Base-by-base conservation (phyloP, 345 rosid genomes). In the Carallia brachiata region DNA sequence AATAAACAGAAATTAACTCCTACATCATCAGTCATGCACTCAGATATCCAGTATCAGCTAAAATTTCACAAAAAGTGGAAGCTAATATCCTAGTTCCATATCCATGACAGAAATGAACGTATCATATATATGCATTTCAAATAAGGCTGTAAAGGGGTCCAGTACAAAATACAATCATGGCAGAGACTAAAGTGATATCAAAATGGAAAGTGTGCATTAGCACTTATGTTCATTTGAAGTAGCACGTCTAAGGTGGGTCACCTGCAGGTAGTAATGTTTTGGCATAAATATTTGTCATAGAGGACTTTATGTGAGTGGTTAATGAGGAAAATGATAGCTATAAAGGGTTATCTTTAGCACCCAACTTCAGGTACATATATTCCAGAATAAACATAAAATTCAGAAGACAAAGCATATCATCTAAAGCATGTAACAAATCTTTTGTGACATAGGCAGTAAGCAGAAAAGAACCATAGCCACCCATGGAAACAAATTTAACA, bases 401-500 rank as follows among this genome's bases (percentile, higher is more conserved):
- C 36, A 62, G 47, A 23, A 52, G 56, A 67, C 5, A 44, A 61
- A 65, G 39, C 9, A 32, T 58, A 13, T n/a, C 40, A 52, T 32
- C 39, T 44, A 36, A 47, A 18, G 56, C 57, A 40, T 40, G 8
- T 50, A 32, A 27, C 36, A 44, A 12, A 12, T 44, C 12, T 44
- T 44, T 44, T 44, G 48, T 39, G 27, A 30, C 39, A 58, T 19
- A 56, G 17, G 60, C 65, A 65, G 13, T 17, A 39, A 52, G 32
- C 23, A 40, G 36, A 69, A 60, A 60, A 1, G 18, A 34, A 62
- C 54, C 61, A 65, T 40, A 40, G 48, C 15, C 10, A 52, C 54
- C 58, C 34, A 69, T 61, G 56, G 50, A 73, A 70, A 73, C 15
- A 63, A 47, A 15, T 23, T 69, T 5, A 40, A 52, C 23, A 27